Evolutionary conservation across 352 stramenopile species (phyloP).

Genomic region (Blastocystis hominis): DNA sequence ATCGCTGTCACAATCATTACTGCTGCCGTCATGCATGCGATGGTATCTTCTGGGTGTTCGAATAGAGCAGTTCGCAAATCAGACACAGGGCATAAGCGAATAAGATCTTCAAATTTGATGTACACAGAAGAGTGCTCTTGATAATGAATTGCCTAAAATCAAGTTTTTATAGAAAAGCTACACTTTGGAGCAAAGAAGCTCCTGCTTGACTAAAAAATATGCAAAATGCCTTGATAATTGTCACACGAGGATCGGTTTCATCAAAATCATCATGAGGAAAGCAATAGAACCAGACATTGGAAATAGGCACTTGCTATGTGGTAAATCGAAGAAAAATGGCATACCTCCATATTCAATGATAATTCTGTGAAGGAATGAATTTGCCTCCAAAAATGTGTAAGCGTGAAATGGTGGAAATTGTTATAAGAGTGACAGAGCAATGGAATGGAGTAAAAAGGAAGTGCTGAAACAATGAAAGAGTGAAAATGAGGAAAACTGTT

Average conservation of each 20-base stretch:
- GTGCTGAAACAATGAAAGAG: background rate
- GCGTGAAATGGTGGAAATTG: background rate
- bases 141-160: slow-evolving; percentile 25
- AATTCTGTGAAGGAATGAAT: background rate
- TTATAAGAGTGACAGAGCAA: background rate
- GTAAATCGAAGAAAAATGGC: background rate
- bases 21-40: slow-evolving; percentile 50
- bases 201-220: slow-evolving; percentile 37
- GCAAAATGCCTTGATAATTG: slow-evolving; percentile 55
- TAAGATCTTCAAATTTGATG: slow-evolving; percentile 6
- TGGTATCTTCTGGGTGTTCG: slow-evolving; percentile 55
- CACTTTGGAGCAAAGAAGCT: slow-evolving; percentile 3
- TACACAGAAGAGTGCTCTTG: slow-evolving; percentile 31
- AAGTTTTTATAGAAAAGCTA: background rate
- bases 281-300: slow-evolving; percentile 51
- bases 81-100: slow-evolving; percentile 8
- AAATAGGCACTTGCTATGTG: slow-evolving; percentile 38
- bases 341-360: background rate
- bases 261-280: slow-evolving; percentile 54
- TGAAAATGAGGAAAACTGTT: too few relatives aligned
- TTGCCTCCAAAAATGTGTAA: background rate
- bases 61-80: slow-evolving; percentile 50
- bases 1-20: slow-evolving; percentile 49
- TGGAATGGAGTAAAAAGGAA: background rate
- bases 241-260: slow-evolving; percentile 46